Conservation (phyloP, 306 rosid species). For the Cucurbita pepo region DNA sequence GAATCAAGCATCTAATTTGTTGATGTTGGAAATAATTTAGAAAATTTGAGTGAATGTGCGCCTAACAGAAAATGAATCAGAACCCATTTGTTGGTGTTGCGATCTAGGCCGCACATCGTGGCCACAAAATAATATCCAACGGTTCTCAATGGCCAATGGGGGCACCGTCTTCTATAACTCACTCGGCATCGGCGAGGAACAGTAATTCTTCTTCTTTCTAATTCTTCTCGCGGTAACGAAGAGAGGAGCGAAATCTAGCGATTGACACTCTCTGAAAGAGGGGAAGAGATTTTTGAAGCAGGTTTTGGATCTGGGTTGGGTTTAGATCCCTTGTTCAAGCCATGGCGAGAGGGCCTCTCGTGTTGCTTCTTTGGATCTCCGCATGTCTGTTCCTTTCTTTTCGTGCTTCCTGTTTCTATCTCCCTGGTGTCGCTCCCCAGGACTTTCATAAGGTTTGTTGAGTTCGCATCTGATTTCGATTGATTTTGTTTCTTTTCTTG, state of each 20-base stretch:
- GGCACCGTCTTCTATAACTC: neutral
- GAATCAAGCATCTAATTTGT: too few species aligned
- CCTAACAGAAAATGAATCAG: neutral
- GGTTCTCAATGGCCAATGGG: neutral
- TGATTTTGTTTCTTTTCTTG: neutral
- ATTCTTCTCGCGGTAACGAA: neutral
- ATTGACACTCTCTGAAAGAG: neutral
- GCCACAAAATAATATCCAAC: neutral
- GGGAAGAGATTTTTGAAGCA: neutral
- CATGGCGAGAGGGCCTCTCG: conserved; percentile 51
- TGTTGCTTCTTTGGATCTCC: conserved; percentile 42
- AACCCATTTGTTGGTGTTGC: neutral
- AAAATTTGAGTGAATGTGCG: neutral
- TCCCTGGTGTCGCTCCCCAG: conserved; percentile 75
- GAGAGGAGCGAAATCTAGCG: neutral
- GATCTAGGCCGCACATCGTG: neutral
- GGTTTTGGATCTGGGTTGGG: conserved; percentile 14
- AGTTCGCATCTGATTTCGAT: neutral
- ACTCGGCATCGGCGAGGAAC: neutral
- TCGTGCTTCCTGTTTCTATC: conserved; percentile 43
- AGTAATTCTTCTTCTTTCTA: neutral
- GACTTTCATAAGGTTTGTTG: conserved; percentile 42
- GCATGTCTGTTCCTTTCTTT: conserved; percentile 25
- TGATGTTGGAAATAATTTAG: neutral
- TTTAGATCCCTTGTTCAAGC: conserved; percentile 12